phyloP scores from a whole-genome alignment of 2,329 filamentous ascomycete species.

The Dryadomyces sulphureus region DNA sequence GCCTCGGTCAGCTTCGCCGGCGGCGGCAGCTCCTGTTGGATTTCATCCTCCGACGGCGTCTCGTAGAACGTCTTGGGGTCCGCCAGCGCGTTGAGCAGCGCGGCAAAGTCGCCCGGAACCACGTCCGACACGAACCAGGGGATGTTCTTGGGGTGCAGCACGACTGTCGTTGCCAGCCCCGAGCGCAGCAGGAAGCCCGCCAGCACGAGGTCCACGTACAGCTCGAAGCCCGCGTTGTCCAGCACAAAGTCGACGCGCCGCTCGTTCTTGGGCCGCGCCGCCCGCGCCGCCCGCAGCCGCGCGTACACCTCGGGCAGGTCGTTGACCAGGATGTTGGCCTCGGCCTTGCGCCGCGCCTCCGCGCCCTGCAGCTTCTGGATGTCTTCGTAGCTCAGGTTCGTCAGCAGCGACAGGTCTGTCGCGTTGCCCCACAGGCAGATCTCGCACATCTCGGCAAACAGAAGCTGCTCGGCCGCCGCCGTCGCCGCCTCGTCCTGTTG shows the following conservation, averaged over 20 bases:
- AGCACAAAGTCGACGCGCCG: constrained; percentile 85
- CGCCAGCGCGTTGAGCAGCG: constrained; percentile 68
- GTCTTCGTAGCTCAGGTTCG: constrained; percentile 82
- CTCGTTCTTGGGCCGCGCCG: constrained; percentile 23
- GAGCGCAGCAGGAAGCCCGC: constrained; percentile 79
- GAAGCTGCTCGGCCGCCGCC: constrained; percentile 57
- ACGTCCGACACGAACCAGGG: constrained; percentile 99
- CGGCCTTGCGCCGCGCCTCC: constrained; percentile 68
- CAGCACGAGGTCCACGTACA: constrained; percentile 87
- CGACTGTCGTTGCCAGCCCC: constrained; percentile 70
- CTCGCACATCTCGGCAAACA: constrained; percentile 90
- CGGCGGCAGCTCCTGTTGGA: constrained; percentile 39
- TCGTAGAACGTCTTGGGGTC: constrained; percentile 68
- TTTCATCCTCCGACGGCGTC: constrained; percentile 50
- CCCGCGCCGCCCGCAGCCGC: constrained; percentile 11
- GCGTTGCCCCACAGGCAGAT: constrained; percentile 97
- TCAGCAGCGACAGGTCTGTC: constrained; percentile 82
- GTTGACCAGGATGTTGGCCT: constrained; percentile 86
- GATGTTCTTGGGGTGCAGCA: constrained; percentile 86
- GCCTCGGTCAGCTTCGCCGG: constrained; percentile 47
- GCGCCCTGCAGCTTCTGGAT: constrained; percentile 93
- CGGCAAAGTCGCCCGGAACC: constrained; percentile 67
- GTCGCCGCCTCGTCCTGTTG: constrained; percentile 36
- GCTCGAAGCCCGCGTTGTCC: constrained; percentile 93
- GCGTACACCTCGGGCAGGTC: constrained; percentile 41